Evolutionary conservation across 768 basidiomycete species (phyloP), one percentile per base, ranked within the genome.

Genomic region (Lactarius psammicola): DNA sequence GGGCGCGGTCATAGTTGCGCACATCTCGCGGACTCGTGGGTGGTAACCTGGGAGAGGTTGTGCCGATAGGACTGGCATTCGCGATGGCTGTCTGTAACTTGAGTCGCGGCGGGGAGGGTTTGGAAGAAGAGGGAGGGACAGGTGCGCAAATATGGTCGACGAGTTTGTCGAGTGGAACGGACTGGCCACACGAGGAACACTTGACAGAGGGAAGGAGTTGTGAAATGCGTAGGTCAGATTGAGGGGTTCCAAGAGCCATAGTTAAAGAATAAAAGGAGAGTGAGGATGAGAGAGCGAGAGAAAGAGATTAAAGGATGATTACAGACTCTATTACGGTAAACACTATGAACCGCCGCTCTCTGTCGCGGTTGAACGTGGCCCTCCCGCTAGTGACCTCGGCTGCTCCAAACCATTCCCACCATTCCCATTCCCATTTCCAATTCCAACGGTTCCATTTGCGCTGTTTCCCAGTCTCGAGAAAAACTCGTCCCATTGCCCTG

Each of bases 401-500:
- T 59, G 58, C 34, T 33, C 34, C 17, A 53, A 26, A 15, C 26
- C 49, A 15, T 40, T 40, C 40, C 40, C 40, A 38, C 36, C 36
- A 1, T 38, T 38, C 36, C 36, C 36, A 26, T 26, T 51, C 49
- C 23, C 49, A 51, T 51, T 51, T 42, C 53, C 44, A 30, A 23
- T 56, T 23, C 65, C 60, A 6, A 56, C 49, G 1, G 31, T 23
- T 17, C 62, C 57, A 30, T 40, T 60, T 10, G 56, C 63, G 23
- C 51, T 60, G 46, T 51, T 55, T 15, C 69, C 61, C 17, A 70
- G 65, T 56, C 89, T 82, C 42, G 87, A 78, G 75, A 93, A 92
- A 77, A 90, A 92, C 36, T 80, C 85, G 59, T 92, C 90, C 90
- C 90, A 92, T 79, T 91, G 89, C 53, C 85, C 90, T 92, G 73